A percentile compares a stretch with the other conserved stretches of the same genome.
Evolutionary conservation across 441 rosid species (phyloP).

Genomic region (Flueggea neowawraea): DNA sequence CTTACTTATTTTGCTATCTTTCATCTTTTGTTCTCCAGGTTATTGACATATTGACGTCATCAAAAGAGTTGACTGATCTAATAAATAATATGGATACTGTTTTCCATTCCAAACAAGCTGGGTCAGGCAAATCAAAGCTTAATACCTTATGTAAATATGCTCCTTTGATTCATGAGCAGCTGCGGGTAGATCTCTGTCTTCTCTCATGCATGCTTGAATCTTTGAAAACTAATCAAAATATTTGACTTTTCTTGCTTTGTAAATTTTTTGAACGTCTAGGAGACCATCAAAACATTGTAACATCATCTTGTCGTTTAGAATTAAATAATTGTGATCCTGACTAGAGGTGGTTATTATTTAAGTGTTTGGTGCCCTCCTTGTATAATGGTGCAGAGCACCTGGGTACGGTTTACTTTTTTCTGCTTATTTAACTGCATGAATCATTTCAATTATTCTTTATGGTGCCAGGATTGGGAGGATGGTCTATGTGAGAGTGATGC

Average conservation of each 20-base stretch:
- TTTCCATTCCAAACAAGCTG: conserved; percentile 60
- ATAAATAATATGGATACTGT: conserved; percentile 59
- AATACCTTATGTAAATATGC: conserved; percentile 46
- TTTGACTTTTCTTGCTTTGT: too few species aligned
- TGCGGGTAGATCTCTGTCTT: conserved; percentile 48
- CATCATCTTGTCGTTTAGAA: too few species aligned
- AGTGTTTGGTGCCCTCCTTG: too few species aligned
- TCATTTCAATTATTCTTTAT: conserved; percentile 6
- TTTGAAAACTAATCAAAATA: too few species aligned
- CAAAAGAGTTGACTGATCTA: conserved; percentile 63
- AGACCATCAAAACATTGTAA: too few species aligned
- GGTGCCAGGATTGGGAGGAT: conserved; percentile 86
- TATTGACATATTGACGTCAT: conserved; percentile 59
- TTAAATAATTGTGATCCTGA: too few species aligned
- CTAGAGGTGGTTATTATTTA: too few species aligned
- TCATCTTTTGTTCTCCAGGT: conserved; percentile 36
- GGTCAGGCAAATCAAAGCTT: conserved; percentile 43
- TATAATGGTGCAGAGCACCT: not conserved
- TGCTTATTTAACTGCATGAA: not conserved
- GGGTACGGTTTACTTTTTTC: not conserved
- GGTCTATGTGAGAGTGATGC: conserved; percentile 83
- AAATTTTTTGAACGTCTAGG: too few species aligned
- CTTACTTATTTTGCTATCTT: too few species aligned
- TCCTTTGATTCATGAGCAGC: conserved; percentile 69
- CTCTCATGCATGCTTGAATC: not conserved